Percentiles rank a stretch among this genome's conserved stretches.
These are phyloP conservation scores for Tilletia walkeri DNA, from an alignment of 1,284 basidiomycete genomes.

Conservation along the genomic window DNA sequence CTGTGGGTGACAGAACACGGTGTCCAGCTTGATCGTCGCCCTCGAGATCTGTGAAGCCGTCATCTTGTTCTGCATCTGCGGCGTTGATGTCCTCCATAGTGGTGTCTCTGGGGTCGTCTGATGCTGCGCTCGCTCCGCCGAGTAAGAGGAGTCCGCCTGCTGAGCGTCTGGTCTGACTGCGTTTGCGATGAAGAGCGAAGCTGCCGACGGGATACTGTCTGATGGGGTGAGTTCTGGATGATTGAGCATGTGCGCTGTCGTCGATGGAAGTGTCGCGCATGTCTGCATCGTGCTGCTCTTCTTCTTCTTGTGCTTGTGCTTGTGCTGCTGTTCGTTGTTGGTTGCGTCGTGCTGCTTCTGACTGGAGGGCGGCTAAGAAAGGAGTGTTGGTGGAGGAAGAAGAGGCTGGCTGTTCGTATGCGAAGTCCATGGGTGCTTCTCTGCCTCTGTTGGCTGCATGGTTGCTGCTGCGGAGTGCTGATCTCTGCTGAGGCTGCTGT, in stretches of 20 bases:
- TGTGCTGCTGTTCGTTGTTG: conserved; percentile 5
- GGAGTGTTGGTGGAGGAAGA: neutral
- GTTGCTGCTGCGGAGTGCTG: neutral
- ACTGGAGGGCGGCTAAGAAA: conserved; percentile 11
- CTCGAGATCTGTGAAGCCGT: neutral
- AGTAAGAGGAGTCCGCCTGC: neutral
- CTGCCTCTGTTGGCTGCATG: neutral
- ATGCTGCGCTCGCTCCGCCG: neutral
- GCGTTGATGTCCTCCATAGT: neutral
- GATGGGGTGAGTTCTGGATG: neutral
- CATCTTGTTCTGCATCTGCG: neutral
- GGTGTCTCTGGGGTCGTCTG: neutral
- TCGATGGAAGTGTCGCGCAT: neutral
- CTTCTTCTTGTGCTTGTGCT: neutral
- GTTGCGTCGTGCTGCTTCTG: conserved; percentile 2
- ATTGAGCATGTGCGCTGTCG: neutral
- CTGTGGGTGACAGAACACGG: neutral
- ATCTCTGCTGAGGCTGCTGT: neutral
- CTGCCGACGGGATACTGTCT: neutral
- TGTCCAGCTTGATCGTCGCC: neutral
- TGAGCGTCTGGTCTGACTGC: neutral
- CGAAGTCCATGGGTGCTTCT: conserved; percentile 17
- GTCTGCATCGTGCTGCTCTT: neutral
- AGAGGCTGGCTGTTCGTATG: neutral
- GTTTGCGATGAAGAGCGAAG: neutral